A percentile compares a stretch with the other conserved stretches of the same genome.
These are phyloP conservation scores for Fusarium brachygibbosum DNA, from an alignment of 2,329 filamentous ascomycete species.

Conservation along the genomic window DNA sequence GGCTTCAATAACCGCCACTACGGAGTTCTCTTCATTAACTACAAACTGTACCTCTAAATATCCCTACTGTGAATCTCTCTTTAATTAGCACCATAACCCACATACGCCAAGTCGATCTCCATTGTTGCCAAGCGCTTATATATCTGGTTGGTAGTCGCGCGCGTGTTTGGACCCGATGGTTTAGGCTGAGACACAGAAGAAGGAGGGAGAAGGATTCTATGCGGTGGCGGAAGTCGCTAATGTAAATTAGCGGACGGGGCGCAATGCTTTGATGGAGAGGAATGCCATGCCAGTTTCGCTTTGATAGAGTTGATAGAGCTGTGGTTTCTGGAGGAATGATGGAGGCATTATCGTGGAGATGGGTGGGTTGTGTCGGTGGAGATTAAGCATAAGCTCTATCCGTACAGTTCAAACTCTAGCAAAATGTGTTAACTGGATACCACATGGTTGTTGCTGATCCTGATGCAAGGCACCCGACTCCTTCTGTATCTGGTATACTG, in stretches of 20 bases:
- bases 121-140: constrained; percentile 24
- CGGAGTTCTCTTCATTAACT: not conserved
- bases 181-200: constrained; percentile 29
- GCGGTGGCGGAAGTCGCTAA: constrained; percentile 9
- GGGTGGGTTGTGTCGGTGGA: not conserved
- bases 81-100: constrained; percentile 1
- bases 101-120: too few relatives aligned
- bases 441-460: constrained; percentile 4
- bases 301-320: not conserved
- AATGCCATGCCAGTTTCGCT: constrained; percentile 17
- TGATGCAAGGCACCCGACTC: constrained; percentile 24
- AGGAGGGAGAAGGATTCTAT: constrained; percentile 7
- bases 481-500: not conserved
- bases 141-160: constrained; percentile 39
- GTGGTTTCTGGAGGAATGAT: constrained; percentile 1
- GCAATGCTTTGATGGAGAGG: constrained; percentile 11
- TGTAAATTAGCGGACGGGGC: constrained; percentile 28
- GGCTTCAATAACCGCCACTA: constrained; percentile 19
- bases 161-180: constrained; percentile 36
- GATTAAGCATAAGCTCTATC: constrained; percentile 13
- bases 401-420: not conserved
- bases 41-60: not conserved
- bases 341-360: not conserved
- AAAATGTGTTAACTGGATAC: not conserved
- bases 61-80: constrained; percentile 19